Percentiles rank a stretch among this genome's conserved stretches.
phyloP scores from a whole-genome alignment of 306 rosid species.

The Trichosanthes cucumerina region DNA sequence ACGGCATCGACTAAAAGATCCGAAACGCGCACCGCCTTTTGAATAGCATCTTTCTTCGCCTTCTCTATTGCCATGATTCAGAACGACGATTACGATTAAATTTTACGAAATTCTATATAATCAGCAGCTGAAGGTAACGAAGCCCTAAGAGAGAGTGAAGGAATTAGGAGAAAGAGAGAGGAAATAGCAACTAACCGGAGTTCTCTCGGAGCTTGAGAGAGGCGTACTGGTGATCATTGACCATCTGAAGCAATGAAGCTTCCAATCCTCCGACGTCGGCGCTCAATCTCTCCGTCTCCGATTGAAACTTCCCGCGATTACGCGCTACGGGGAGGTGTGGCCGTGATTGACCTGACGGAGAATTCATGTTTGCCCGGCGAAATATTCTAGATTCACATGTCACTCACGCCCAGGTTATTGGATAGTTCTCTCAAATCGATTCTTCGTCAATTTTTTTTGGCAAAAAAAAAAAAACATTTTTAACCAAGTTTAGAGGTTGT shows the following conservation, averaged over 20 bases:
- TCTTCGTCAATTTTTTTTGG: too few relatives aligned
- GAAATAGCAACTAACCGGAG: constrained; percentile 30
- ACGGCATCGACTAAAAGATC: constrained; percentile 75
- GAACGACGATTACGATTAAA: background rate
- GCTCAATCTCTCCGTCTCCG: constrained; percentile 13
- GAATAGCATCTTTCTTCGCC: constrained; percentile 61
- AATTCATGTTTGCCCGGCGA: background rate
- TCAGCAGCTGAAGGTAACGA: background rate
- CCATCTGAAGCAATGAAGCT: constrained; percentile 37
- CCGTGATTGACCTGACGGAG: background rate
- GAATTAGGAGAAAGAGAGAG: background rate
- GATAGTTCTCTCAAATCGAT: too few relatives aligned
- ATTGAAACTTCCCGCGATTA: constrained; percentile 10
- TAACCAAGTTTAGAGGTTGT: too few relatives aligned
- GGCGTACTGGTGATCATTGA: constrained; percentile 37
- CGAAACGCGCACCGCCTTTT: constrained; percentile 44
- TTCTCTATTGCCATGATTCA: constrained; percentile 32
- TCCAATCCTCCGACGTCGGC: constrained; percentile 37
- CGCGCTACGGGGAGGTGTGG: constrained; percentile 17
- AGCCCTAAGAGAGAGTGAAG: background rate
- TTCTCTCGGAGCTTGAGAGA: constrained; percentile 39
- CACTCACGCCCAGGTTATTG: background rate
- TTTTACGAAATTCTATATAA: background rate
- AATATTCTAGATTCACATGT: background rate
- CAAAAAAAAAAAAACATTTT: too few relatives aligned